Conservation (phyloP, 179 eudicot species). For the Vitellaria paradoxa region DNA sequence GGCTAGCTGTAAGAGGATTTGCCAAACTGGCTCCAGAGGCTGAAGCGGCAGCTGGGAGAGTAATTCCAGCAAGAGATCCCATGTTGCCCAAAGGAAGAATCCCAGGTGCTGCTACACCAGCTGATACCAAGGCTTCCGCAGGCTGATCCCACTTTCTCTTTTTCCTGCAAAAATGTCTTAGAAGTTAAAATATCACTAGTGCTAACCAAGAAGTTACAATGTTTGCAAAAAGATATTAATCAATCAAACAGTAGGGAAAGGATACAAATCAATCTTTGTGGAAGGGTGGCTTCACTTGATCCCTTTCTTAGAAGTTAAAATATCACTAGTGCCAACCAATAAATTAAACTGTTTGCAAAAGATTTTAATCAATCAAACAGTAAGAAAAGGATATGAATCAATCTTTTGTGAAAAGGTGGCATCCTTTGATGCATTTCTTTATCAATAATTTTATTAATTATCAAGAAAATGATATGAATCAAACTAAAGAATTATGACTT, state of each 20-base stretch:
- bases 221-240: background rate
- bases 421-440: too few relatives aligned
- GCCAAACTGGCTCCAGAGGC: constrained; percentile 35
- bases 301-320: background rate
- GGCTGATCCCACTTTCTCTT: constrained; percentile 98
- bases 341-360: background rate
- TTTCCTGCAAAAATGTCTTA: constrained; percentile 38
- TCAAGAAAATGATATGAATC: background rate
- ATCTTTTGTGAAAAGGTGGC: too few relatives aligned
- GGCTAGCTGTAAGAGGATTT: constrained; percentile 27
- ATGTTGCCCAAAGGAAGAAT: constrained; percentile 47
- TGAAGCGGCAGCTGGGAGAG: constrained; percentile 36
- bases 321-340: background rate
- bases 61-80: constrained; percentile 39
- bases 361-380: background rate
- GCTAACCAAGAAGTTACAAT: background rate
- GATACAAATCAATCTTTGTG: too few relatives aligned
- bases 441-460: too few relatives aligned
- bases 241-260: background rate
- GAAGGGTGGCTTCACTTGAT: too few relatives aligned
- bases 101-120: constrained; percentile 49
- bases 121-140: constrained; percentile 65
- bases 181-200: background rate
- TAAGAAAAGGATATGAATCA: background rate
- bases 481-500: background rate